Conservation (phyloP, 2,329 filamentous ascomycete genomes). For the Dactylellina cionopaga region DNA sequence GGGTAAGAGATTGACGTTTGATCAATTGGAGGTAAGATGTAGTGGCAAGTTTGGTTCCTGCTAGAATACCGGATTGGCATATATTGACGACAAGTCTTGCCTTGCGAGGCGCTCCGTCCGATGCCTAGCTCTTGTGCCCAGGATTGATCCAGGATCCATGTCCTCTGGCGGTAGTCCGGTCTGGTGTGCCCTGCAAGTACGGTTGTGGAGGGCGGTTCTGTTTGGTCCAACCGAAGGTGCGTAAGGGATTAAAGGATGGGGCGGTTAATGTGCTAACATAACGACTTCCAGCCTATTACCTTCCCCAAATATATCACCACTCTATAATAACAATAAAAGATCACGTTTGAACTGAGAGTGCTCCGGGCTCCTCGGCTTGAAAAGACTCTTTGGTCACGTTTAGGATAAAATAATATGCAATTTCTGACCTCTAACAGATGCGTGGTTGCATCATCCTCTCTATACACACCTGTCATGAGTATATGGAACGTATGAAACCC, state of each 20-base stretch:
- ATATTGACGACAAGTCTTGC: too few species aligned
- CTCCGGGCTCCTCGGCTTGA: neutral
- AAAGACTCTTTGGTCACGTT: conserved; percentile 14
- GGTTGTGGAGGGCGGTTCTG: conserved; percentile 7
- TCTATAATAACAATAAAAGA: too few species aligned
- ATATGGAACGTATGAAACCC: conserved; percentile 9
- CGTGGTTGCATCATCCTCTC: neutral
- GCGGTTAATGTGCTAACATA: conserved; percentile 36
- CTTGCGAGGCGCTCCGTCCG: neutral
- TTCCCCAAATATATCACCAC: conserved; percentile 42
- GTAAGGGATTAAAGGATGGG: conserved; percentile 29
- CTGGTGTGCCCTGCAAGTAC: conserved; percentile 9
- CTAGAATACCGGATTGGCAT: too few species aligned
- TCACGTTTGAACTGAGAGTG: too few species aligned
- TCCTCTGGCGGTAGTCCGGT: neutral
- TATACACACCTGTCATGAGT: conserved; percentile 21
- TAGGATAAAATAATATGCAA: conserved; percentile 31
- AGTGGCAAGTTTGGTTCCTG: too few species aligned
- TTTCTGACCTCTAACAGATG: conserved; percentile 28
- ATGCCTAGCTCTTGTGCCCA: neutral
- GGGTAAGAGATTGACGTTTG: too few species aligned
- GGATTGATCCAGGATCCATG: neutral
- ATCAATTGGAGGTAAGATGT: too few species aligned
- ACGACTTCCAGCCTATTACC: conserved; percentile 21
- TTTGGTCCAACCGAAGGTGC: conserved; percentile 36